Percentiles rank a stretch among this genome's conserved stretches.
These are phyloP conservation scores for Backusella liffmaniae DNA, from an alignment of 192 early-diverging fungal species.

Conservation along the genomic window DNA sequence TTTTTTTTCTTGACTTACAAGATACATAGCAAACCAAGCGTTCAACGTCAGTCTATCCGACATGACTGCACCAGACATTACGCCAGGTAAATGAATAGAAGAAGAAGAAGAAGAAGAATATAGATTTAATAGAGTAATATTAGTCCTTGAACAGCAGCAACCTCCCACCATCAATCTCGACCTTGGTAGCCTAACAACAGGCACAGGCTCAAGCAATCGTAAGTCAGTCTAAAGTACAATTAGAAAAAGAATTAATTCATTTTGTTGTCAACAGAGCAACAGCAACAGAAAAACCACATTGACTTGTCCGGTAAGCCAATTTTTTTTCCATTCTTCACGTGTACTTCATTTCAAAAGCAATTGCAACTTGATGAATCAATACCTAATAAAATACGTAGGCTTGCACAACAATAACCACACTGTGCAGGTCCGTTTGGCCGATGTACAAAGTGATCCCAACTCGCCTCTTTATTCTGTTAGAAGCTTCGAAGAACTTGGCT, in stretches of 20 bases:
- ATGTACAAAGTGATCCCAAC: conserved; percentile 63
- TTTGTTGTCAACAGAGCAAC: neutral
- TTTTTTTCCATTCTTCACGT: neutral
- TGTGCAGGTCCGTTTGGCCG: conserved; percentile 46
- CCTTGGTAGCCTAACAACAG: neutral
- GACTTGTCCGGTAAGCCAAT: neutral
- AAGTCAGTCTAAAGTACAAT: neutral
- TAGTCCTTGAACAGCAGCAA: neutral
- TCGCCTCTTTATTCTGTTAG: conserved; percentile 76
- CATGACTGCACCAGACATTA: neutral
- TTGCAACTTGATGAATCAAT: neutral
- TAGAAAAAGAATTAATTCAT: too few species aligned
- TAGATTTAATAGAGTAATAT: too few species aligned
- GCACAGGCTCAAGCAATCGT: neutral
- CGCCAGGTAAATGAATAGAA: neutral
- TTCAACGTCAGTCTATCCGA: neutral
- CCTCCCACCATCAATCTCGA: neutral
- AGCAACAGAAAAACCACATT: neutral
- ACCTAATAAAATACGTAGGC: neutral
- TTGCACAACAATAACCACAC: conserved; percentile 18
- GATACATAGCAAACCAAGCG: neutral
- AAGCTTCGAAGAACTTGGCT: conserved; percentile 71
- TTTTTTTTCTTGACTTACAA: neutral
- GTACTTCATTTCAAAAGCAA: neutral
- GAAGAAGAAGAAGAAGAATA: neutral